Percentiles rank a stretch among this genome's conserved stretches.
Conservation (phyloP, 106 monocot species). For the Allium fistulosum region DNA sequence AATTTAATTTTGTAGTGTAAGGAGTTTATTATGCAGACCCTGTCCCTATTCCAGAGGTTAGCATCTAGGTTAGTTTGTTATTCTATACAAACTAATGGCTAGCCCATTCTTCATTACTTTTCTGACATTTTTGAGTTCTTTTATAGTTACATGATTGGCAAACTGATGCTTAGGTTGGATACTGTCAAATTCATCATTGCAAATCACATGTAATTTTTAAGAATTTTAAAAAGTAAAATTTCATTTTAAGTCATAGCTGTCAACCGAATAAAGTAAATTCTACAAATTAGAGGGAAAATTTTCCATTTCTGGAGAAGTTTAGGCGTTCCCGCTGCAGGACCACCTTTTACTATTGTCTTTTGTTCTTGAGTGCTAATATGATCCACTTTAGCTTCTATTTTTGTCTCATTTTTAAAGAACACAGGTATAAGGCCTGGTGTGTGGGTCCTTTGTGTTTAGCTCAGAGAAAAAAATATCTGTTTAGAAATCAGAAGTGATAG, state of each 20-base stretch:
- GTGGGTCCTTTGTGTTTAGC: no score
- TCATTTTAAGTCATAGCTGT: no score
- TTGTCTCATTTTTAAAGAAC: no score
- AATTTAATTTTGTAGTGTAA: constrained; percentile 47
- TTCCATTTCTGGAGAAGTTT: constrained; percentile 85
- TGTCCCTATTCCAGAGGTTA: constrained; percentile 80
- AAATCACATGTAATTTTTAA: constrained; percentile 64
- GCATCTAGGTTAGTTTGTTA: constrained; percentile 75
- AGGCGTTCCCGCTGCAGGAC: constrained; percentile 85
- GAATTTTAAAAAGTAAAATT: no score
- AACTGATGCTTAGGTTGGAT: constrained; percentile 91
- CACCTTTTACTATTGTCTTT: constrained; percentile 83
- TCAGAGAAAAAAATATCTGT: no score
- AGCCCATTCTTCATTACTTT: neutral
- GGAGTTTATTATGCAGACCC: constrained; percentile 89
- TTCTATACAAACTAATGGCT: neutral
- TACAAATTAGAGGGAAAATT: constrained; percentile 71
- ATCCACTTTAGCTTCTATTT: no score
- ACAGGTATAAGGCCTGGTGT: no score
- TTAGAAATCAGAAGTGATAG: no score
- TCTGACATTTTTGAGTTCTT: constrained; percentile 17
- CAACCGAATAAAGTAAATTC: neutral
- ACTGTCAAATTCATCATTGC: constrained; percentile 81
- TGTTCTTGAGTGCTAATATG: no score
- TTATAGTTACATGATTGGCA: constrained; percentile 97